Percentiles rank a stretch among this genome's conserved stretches.
phyloP scores from a whole-genome alignment of 2,329 filamentous ascomycete species.

The Pestalotiopsis sp. region DNA sequence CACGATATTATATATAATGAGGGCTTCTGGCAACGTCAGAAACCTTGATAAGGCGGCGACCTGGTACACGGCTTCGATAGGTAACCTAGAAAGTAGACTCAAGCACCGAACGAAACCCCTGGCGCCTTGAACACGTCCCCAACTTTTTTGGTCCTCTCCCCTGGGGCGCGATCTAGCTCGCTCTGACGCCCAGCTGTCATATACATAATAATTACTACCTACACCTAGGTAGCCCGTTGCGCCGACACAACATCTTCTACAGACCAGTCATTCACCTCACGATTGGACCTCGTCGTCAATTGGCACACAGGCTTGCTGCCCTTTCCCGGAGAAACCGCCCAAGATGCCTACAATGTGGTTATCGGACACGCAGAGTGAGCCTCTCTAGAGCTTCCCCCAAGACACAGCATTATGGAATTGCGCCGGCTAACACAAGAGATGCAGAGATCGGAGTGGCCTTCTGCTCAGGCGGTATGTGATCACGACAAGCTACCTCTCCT shows the following conservation, averaged over 20 bases:
- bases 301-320: not conserved
- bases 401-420: not conserved
- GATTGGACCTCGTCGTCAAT: not conserved
- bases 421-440: constrained; percentile 33
- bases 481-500: not conserved
- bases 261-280: not conserved
- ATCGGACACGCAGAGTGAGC: constrained; percentile 90
- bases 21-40: not conserved
- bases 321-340: not conserved
- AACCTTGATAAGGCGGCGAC: not conserved
- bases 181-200: not conserved
- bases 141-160: not conserved
- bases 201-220: not conserved
- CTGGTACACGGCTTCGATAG: not conserved
- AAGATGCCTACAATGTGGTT: constrained; percentile 93
- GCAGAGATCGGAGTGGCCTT: constrained; percentile 96
- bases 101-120: not conserved
- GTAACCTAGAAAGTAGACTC: not conserved
- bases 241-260: not conserved
- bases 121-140: constrained; percentile 10
- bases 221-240: not conserved
- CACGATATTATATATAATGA: not conserved
- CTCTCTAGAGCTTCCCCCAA: not conserved
- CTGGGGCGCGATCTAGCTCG: not conserved
- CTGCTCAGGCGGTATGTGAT: constrained; percentile 88